Evolutionary conservation across 1,284 basidiomycete genomes (phyloP), one percentile per base, ranked within the genome.

Genomic region (Lignosus rhinocerotis): DNA sequence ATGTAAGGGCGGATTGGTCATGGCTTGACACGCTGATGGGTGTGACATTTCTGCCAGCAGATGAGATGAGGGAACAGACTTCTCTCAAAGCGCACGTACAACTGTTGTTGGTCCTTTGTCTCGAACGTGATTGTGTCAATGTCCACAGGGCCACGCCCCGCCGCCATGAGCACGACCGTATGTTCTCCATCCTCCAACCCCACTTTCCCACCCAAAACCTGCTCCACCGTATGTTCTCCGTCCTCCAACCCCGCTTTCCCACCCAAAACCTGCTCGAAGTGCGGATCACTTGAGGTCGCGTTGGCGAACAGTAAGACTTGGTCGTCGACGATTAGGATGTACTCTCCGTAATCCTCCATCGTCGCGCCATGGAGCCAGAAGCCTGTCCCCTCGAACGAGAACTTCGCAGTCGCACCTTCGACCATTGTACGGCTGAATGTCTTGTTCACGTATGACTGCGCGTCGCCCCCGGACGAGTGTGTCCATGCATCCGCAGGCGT

Each of bases 281-380:
- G 52, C 7, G 50, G 16, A 8, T 71, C 62, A 14, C 68, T 65
- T n/a, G 61, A 51, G 17, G 71, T 69, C 6, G 79, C 77, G 58
- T 67, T 73, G 9, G 76, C 75, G 49, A 58, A 72, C n/a, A 67
- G 50, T 16, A 78, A 63, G 7, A 68, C 67, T n/a, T 72, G 56
- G 10, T 79, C 78, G 63, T 85, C 83, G 7, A 85, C 71, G 10
- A 73, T 59, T 30, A 85, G 61, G 31, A 71, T 71, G 67, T 78
- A 85, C 21, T 70, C 65, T 49, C 84, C 83, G 64, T 84, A 84
- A 55, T 74, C 71, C 21, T 80, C 73, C 58, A 75, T 67, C 39
- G 69, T 72, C 14, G 78, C 79, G 34, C 83, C 83, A 63, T 76
- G 80, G 51, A 85, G 66, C 67, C 77, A 78, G 51, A 84, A 74